A percentile compares a stretch with the other conserved stretches of the same genome.
Conservation (phyloP, 768 basidiomycete genomes). For the Termitomyces sp. region DNA sequence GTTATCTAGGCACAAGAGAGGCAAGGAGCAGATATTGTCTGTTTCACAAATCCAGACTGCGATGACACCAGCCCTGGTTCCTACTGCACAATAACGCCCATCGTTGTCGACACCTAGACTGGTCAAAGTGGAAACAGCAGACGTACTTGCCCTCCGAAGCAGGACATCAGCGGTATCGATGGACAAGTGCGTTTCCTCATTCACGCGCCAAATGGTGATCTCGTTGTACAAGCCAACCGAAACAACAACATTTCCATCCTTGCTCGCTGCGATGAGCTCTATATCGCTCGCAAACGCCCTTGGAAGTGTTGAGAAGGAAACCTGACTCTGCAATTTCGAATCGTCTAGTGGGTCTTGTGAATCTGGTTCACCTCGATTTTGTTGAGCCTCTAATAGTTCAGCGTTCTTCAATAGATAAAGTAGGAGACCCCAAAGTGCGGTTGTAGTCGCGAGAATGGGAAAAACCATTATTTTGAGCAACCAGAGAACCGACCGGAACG, state of each 20-base stretch:
- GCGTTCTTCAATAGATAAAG: slow-evolving; percentile 88
- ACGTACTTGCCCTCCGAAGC: slow-evolving; percentile 42
- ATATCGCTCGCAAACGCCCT: slow-evolving; percentile 80
- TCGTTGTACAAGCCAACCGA: slow-evolving; percentile 79
- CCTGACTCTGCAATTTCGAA: slow-evolving; percentile 27
- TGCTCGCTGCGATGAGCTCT: slow-evolving; percentile 70
- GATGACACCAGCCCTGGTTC: slow-evolving; percentile 62
- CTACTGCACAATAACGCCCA: slow-evolving; percentile 64
- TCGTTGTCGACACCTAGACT: slow-evolving; percentile 56
- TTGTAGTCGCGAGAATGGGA: slow-evolving; percentile 77
- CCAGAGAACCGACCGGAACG: slow-evolving; percentile 61
- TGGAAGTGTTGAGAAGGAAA: slow-evolving; percentile 68
- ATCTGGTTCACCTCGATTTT: slow-evolving; percentile 49
- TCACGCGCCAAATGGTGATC: slow-evolving; percentile 61
- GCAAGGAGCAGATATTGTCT: slow-evolving; percentile 28
- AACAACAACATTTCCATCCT: slow-evolving; percentile 57
- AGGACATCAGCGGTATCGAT: slow-evolving; percentile 51
- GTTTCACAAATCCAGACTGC: slow-evolving; percentile 54
- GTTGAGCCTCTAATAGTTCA: slow-evolving; percentile 84
- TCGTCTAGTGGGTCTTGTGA: slow-evolving; percentile 22
- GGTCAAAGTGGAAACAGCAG: slow-evolving; percentile 44
- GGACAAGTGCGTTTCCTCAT: slow-evolving; percentile 29
- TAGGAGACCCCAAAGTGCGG: slow-evolving; percentile 67
- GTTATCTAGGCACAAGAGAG: slow-evolving; percentile 35
- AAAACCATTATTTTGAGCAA: slow-evolving; percentile 76